These are phyloP conservation scores for Volvox reticuliferus DNA, from an alignment of 139 green algal species.

Conservation along the genomic window DNA sequence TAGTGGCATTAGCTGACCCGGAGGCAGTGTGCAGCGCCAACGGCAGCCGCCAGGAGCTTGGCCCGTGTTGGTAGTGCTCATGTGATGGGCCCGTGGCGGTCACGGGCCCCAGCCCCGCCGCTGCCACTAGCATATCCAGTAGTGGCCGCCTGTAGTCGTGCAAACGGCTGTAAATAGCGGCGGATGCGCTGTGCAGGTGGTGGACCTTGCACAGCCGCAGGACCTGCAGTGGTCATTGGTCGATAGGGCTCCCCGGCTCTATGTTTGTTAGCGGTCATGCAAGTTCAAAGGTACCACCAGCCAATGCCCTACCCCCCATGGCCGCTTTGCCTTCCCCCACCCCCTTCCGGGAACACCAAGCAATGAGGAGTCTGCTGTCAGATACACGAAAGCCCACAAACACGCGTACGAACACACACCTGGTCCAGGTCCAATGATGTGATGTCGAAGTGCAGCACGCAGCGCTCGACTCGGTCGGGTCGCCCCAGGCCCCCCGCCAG, in stretches of 20 bases:
- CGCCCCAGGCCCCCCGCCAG: slow-evolving; percentile 53
- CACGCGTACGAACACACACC: slow-evolving; percentile 48
- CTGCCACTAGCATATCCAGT: slow-evolving; percentile 80
- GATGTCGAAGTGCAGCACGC: slow-evolving; percentile 91
- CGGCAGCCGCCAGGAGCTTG: not conserved
- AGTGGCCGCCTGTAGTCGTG: slow-evolving; percentile 86
- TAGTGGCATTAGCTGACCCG: not conserved
- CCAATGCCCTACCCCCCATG: too few relatives aligned
- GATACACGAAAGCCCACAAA: too few relatives aligned
- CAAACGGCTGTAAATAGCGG: slow-evolving; percentile 85
- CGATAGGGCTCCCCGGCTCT: too few relatives aligned
- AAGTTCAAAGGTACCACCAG: too few relatives aligned
- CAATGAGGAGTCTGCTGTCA: too few relatives aligned
- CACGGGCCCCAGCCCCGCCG: slow-evolving; percentile 23
- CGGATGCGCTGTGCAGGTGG: slow-evolving; percentile 79
- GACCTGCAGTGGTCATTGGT: slow-evolving; percentile 57
- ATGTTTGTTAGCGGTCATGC: too few relatives aligned
- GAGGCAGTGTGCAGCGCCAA: not conserved
- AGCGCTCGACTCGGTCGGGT: slow-evolving; percentile 82
- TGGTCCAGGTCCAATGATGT: slow-evolving; percentile 91
- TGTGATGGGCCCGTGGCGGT: not conserved
- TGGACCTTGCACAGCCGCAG: slow-evolving; percentile 82
- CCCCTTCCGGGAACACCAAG: not conserved
- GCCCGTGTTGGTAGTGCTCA: not conserved
- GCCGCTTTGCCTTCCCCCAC: not conserved